Base-by-base conservation (phyloP, 352 stramenopile species). In the Thalassiosira ordinaria region DNA sequence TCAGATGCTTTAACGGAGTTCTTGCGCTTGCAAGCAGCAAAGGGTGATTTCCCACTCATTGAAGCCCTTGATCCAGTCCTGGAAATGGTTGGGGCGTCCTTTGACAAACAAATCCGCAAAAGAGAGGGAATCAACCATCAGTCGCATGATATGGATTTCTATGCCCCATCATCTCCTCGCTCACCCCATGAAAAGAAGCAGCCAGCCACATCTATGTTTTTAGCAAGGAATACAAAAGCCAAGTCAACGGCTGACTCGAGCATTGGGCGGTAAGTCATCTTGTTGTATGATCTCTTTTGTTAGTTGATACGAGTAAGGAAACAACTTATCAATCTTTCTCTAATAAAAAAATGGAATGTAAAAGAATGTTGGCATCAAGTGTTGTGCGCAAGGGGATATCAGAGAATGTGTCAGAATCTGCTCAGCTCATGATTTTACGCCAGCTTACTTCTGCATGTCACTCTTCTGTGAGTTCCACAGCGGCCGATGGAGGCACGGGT, bases 381-480 rank as follows among this genome's bases (percentile, higher is more conserved):
- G 88, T 95, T 31, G 60, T 95, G 22, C 66, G 90, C 1, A 81
- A 82, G 33, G 89, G 89, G 9, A 78, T 95, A 29, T 80, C 83
- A 46, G 80, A 91, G 70, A 78, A 90, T 70, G 35, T 86, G 7
- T 77, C 90, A n/a, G 90, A 93, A 65, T 63, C 78, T 24, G 75
- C 60, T n/a, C 90, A 95, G 72, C 61, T 91, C 2, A 75, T 67
- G 22, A 69, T 93, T 35, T 76, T 95, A 29, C 62, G 63, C 47
- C 74, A 87, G 6, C 49, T 89, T 49, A 78, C 67, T 57, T 53
- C 51, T 55, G 53, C 70, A 5, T 89, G 77, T 52, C 59, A 55
- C 29, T 62, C 37, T 27, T 88, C 80, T 33, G 53, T 88, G 18
- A 60, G 20, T 57, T 39, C 56, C 24, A 60, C 46, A 37, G 52